These are phyloP conservation scores for Emydomyces testavorans DNA, from an alignment of 2,329 filamentous ascomycete species.

Conservation along the genomic window DNA sequence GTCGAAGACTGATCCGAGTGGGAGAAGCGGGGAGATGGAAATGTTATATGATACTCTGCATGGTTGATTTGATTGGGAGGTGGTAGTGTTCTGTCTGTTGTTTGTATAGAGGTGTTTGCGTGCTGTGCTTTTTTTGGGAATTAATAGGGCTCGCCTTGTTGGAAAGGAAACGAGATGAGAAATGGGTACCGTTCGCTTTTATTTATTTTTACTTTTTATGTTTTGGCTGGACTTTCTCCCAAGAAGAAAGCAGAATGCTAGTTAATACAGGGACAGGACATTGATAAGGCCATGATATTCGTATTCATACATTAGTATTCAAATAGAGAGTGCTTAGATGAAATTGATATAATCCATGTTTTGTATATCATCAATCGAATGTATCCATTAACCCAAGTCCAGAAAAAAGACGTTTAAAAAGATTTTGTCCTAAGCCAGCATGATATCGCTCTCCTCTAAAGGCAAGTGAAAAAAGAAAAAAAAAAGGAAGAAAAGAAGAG, in stretches of 20 bases:
- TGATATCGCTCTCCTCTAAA: not conserved
- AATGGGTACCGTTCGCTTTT: not conserved
- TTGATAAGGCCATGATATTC: too few relatives aligned
- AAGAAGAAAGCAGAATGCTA: too few relatives aligned
- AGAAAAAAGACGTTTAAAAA: not conserved
- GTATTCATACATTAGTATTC: too few relatives aligned
- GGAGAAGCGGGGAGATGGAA: not conserved
- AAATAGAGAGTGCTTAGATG: too few relatives aligned
- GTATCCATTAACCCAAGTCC: not conserved
- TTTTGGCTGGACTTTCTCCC: too few relatives aligned
- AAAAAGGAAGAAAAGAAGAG: not conserved
- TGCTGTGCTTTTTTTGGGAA: not conserved
- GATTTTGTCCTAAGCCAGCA: not conserved
- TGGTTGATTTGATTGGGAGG: too few relatives aligned
- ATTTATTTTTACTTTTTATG: too few relatives aligned
- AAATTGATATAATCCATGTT: not conserved
- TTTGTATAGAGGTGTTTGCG: not conserved
- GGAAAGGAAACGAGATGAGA: not conserved
- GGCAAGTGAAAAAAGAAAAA: not conserved
- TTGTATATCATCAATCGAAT: not conserved
- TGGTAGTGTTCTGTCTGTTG: too few relatives aligned
- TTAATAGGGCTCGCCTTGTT: too few relatives aligned
- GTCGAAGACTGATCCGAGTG: not conserved
- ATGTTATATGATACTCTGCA: constrained; percentile 5
- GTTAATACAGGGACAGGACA: too few relatives aligned